Conservation (phyloP, 805 yeast species). For the Yarrowia sp. region DNA sequence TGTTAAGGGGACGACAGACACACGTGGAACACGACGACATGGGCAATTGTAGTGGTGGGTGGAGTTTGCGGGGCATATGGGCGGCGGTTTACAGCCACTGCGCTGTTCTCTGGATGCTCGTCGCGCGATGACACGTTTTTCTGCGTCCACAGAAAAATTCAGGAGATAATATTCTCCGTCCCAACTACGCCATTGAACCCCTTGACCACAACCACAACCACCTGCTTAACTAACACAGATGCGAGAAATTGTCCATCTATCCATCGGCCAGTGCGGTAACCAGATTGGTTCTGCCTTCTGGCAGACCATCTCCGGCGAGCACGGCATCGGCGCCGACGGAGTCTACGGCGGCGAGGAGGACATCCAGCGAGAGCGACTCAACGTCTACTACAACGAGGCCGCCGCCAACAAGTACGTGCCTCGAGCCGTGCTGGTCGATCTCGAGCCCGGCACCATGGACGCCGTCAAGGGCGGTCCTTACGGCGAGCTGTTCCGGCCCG, state of each 20-base stretch:
- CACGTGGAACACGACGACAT: too few relatives aligned
- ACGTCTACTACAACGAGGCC: slow-evolving; percentile 87
- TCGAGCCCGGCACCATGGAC: slow-evolving; percentile 93
- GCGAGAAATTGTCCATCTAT: slow-evolving; percentile 59
- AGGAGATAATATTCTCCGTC: slow-evolving; percentile 3
- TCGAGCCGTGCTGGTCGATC: slow-evolving; percentile 85
- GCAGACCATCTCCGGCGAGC: slow-evolving; percentile 44
- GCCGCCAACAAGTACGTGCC: slow-evolving; percentile 87
- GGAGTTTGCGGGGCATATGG: too few relatives aligned
- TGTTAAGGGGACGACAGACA: too few relatives aligned
- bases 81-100: too few relatives aligned
- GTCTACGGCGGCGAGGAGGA: slow-evolving; percentile 33
- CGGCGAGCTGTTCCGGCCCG: slow-evolving; percentile 89
- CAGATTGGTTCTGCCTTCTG: slow-evolving; percentile 63
- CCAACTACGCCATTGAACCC: background rate
- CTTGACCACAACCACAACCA: background rate
- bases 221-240: slow-evolving; percentile 11
- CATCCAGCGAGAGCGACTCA: slow-evolving; percentile 50
- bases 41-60: too few relatives aligned
- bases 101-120: too few relatives aligned
- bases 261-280: slow-evolving; percentile 99
- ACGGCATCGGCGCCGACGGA: slow-evolving; percentile 43
- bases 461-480: slow-evolving; percentile 74
- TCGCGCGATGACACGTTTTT: background rate
- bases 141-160: background rate